Conservation (phyloP, 305 asterid species). For the Rubia peregrina region DNA sequence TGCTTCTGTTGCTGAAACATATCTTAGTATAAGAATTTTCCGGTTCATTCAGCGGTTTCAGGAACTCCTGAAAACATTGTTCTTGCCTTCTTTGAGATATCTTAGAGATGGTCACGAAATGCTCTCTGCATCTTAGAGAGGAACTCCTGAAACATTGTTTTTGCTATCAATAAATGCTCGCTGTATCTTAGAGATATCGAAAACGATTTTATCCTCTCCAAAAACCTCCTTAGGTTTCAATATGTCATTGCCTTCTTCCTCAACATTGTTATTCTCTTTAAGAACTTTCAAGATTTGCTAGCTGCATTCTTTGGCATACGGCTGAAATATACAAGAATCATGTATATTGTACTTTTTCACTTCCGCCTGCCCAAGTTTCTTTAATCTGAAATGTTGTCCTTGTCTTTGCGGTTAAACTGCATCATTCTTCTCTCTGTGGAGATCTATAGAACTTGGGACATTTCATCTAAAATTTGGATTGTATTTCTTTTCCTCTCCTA, state of each 20-base stretch:
- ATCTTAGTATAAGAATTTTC: constrained; percentile 67
- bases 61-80: constrained; percentile 45
- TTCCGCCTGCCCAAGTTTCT: too few relatives aligned
- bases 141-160: too few relatives aligned
- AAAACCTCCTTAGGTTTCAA: constrained; percentile 32
- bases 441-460: too few relatives aligned
- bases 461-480: too few relatives aligned
- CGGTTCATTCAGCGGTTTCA: constrained; percentile 61
- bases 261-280: constrained; percentile 80
- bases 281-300: constrained; percentile 59
- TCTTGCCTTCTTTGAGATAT: too few relatives aligned
- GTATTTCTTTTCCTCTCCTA: too few relatives aligned
- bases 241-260: constrained; percentile 34
- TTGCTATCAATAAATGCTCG: constrained; percentile 77
- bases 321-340: constrained; percentile 82
- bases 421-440: too few relatives aligned
- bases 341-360: too few relatives aligned
- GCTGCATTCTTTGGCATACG: constrained; percentile 90
- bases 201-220: constrained; percentile 32
- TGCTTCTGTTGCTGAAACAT: constrained; percentile 89
- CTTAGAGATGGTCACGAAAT: too few relatives aligned
- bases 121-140: too few relatives aligned
- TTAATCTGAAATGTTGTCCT: too few relatives aligned
- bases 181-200: constrained; percentile 85
- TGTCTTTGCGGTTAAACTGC: too few relatives aligned